phyloP scores from a whole-genome alignment of 1,284 basidiomycete genomes.

The Rhodotorula sp. region DNA sequence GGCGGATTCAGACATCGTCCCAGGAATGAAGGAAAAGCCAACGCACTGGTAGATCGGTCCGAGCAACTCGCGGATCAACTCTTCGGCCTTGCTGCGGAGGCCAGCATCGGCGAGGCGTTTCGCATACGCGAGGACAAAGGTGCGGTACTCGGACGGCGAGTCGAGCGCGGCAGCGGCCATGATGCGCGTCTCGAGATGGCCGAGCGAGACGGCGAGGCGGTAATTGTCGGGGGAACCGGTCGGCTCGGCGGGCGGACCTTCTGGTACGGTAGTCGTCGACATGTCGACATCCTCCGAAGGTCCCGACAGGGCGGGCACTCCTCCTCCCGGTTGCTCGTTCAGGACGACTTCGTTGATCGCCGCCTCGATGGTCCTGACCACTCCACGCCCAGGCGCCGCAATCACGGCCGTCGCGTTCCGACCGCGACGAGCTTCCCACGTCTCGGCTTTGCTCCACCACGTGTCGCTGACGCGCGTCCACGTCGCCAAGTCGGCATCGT shows the following conservation, averaged over 20 bases:
- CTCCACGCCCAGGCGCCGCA: conserved; percentile 14
- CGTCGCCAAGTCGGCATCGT: conserved; percentile 62
- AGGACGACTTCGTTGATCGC: conserved; percentile 44
- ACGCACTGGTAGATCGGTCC: conserved; percentile 69
- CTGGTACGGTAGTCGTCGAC: conserved; percentile 35
- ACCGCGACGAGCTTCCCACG: conserved; percentile 68
- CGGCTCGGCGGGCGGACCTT: conserved; percentile 45
- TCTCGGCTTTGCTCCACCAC: conserved; percentile 75
- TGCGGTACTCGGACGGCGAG: conserved; percentile 69
- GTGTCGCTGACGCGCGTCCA: conserved; percentile 73
- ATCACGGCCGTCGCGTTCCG: conserved; percentile 30
- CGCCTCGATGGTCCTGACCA: conserved; percentile 45
- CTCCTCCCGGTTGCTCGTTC: conserved; percentile 16
- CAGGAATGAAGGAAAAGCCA: background rate
- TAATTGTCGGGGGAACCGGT: conserved; percentile 64
- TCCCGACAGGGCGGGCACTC: conserved; percentile 1
- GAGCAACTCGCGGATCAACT: conserved; percentile 78
- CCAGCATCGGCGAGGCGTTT: conserved; percentile 80
- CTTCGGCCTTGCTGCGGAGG: conserved; percentile 78
- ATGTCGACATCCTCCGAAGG: conserved; percentile 21
- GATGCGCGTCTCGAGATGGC: conserved; percentile 76
- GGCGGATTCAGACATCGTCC: no score
- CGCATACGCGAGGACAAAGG: conserved; percentile 70
- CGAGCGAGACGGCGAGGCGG: conserved; percentile 71
- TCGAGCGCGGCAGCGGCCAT: conserved; percentile 71